Evolutionary conservation across 495 filamentous ascomycete species (phyloP), one percentile per base, ranked within the genome.

Genomic region (Hypomontagnella monticulosa): DNA sequence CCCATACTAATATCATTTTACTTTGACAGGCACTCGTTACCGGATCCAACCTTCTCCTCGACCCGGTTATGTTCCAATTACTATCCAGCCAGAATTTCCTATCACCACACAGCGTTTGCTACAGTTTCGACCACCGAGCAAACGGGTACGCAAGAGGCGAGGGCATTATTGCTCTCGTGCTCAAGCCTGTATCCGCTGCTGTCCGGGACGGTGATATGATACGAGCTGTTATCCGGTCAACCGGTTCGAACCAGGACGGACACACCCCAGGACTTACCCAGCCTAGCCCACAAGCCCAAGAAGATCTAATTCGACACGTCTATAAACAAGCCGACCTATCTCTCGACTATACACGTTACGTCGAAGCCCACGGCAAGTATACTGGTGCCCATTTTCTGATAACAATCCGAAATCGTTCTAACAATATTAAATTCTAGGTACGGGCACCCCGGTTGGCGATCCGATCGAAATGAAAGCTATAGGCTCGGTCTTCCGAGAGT

Each of bases 81-180:
- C 27, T 73, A 34, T 57, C 67, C 12, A 73, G 66, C 32, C 37
- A 73, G 9, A 52, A 61, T 30, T 76, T 79, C 47, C 57, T 83
- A 6, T 74, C 72, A 10, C 73, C 76, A 0, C 67, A 71, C 12
- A 75, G 77, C 12, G 67, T 58, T 0, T 89, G 80, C 47, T 73
- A 81, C 23, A 83, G 82, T 11, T 92, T 88, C 61, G 85, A 87
- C 61, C 75, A 78, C 0, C 52, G 63, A 0, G 89, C 87, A 0
- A 76, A 88, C 71, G 89, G 89, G 0, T 91, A 87, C 70, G 84
- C 72, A 0, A 73, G 88, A 7, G 89, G 79, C 0, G 89, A 92
- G 52, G 88, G 81, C 0, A 57, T 88, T 5, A 77, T 73, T 19
- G 77, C 75, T 0, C 14, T 89, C 0, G 73, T 83, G 3, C 36